These are phyloP conservation scores for Trapa incisa DNA, from an alignment of 345 rosid species.

Conservation along the genomic window DNA sequence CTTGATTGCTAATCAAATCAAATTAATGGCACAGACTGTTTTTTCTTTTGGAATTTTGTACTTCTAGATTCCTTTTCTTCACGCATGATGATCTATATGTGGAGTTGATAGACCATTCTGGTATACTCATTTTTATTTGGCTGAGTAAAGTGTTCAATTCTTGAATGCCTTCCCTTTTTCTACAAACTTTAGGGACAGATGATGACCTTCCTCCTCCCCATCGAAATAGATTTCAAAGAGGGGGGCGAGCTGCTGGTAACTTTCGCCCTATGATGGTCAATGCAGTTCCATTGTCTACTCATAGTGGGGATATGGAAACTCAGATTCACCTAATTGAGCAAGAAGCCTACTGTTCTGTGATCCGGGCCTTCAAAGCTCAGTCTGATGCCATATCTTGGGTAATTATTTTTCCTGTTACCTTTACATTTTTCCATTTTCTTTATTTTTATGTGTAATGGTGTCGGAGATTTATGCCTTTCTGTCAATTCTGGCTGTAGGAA, in stretches of 20 bases:
- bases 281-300: slow-evolving; percentile 47
- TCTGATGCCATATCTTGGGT: slow-evolving; percentile 99
- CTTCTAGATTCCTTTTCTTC: not conserved
- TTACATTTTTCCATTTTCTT: not conserved
- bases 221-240: slow-evolving; percentile 82
- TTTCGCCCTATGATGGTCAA: slow-evolving; percentile 60
- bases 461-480: not conserved
- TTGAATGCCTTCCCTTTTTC: slow-evolving; percentile 5
- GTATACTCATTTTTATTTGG: not conserved
- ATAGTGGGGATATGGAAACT: slow-evolving; percentile 86
- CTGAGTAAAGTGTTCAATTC: not conserved
- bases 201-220: slow-evolving; percentile 97
- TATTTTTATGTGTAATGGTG: not conserved
- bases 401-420: slow-evolving; percentile 7
- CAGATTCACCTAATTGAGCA: slow-evolving; percentile 89
- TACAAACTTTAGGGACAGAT: slow-evolving; percentile 62
- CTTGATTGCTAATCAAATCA: not conserved
- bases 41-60: not conserved
- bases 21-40: not conserved
- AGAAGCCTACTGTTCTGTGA: slow-evolving; percentile 81
- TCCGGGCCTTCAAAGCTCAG: slow-evolving; percentile 97
- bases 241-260: slow-evolving; percentile 58
- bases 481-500: slow-evolving; percentile 31
- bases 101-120: not conserved
- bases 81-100: not conserved